Percentiles rank a stretch among this genome's conserved stretches.
Evolutionary conservation across 768 basidiomycete species (phyloP).

Genomic region (Russula griseocarnosa): DNA sequence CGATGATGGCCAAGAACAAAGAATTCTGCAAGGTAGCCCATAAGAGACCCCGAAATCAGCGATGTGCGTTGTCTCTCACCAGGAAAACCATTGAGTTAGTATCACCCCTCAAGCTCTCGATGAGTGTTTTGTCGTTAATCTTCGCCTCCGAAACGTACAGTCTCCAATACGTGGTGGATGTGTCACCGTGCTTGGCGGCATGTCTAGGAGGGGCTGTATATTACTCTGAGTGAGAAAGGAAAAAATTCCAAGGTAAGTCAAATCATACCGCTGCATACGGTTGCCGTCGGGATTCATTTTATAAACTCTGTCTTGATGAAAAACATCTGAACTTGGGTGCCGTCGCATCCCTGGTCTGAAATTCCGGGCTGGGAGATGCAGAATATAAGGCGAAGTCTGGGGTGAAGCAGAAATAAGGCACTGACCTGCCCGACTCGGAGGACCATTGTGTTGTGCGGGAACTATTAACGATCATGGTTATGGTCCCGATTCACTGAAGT

Average conservation of each 20-base stretch:
- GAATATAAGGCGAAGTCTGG: neutral
- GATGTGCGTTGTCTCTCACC: slow-evolving; percentile 9
- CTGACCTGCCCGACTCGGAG: neutral
- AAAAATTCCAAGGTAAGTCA: neutral
- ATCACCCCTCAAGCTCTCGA: slow-evolving; percentile 20
- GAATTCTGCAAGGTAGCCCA: neutral
- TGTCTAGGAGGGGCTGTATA: neutral
- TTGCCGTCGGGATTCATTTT: neutral
- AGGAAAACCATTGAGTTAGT: slow-evolving; percentile 26
- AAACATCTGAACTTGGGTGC: neutral
- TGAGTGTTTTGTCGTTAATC: slow-evolving; percentile 12
- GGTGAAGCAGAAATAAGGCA: neutral
- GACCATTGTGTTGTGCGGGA: neutral
- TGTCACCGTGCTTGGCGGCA: slow-evolving; percentile 2
- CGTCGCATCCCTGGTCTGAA: neutral
- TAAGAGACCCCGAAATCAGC: neutral
- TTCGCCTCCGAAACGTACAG: slow-evolving; percentile 22
- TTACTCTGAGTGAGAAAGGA: neutral
- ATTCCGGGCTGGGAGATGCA: neutral
- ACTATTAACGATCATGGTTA: neutral
- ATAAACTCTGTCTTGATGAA: neutral
- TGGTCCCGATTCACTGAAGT: no score
- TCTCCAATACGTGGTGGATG: slow-evolving; percentile 25
- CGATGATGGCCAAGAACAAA: slow-evolving; percentile 27
- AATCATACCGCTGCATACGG: no score